Evolutionary conservation across 306 rosid genomes (phyloP), one percentile per base, ranked within the genome.

Genomic region (Dryas octopetala): DNA sequence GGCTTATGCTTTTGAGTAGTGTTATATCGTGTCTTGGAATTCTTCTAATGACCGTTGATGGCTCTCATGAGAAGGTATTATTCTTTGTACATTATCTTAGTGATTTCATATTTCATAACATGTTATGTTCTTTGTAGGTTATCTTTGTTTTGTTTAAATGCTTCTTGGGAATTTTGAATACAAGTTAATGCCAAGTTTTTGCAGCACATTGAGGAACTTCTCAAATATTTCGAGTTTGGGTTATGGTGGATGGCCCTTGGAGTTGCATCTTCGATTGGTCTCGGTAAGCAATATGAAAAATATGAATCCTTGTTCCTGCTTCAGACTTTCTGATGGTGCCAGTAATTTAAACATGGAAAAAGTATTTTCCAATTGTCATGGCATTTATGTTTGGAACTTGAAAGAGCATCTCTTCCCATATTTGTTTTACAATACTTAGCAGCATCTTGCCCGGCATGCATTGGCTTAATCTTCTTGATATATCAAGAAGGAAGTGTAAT

Each of bases 241-340:
- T 68, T 96, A 70, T 96, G 99, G 99, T 96, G 99, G 99, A 73
- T 89, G 76, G 82, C 91, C 78, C 97, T 96, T 78, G 99, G 98
- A 80, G 89, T 96, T 76, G 98, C 98, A 82, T 96, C 99, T 58
- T 96, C 97, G 44, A 92, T 96, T 84, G 99, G 99, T 78, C 92
- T 96, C 71, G 99, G 99, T 96, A 88, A 83, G 91, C 65, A 74
- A 51, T 49, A 51, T 40, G n/a, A 60, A 57, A 51, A 80, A 46
- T n/a, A 58, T 59, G 62, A 63, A 16, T 77, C 17, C 14, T 52
- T 45, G 53, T 62, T 75, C 62, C 48, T 59, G 47, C 47, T 73
- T 69, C 66, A 52, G 63, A 51, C 58, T 61, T 78, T 74, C 45
- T 79, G 78, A 72, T 84, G 68, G 53, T 72, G 78, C 23, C 46